Percentiles rank a stretch among this genome's conserved stretches.
Evolutionary conservation across 2,329 filamentous ascomycete species (phyloP).

Genomic region (Fusarium sp.): DNA sequence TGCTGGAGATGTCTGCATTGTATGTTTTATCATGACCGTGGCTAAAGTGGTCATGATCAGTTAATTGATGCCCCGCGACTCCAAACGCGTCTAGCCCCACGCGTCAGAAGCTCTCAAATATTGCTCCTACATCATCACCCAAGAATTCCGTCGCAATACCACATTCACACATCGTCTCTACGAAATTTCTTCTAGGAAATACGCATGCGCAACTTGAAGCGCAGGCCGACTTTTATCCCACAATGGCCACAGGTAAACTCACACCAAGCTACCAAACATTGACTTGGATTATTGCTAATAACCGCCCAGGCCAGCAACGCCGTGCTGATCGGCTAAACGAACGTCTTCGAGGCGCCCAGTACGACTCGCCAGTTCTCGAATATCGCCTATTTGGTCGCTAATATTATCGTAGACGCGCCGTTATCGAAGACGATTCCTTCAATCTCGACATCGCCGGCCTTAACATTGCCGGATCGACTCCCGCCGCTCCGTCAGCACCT

Average conservation of each 20-base stretch:
- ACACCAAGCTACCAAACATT: background rate
- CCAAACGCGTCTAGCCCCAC: slow-evolving; percentile 41
- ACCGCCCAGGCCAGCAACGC: slow-evolving; percentile 52
- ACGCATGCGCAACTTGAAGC: slow-evolving; percentile 16
- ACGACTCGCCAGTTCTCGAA: slow-evolving; percentile 39
- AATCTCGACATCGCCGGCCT: slow-evolving; percentile 59
- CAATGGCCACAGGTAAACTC: slow-evolving; percentile 50
- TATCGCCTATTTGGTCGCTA: background rate
- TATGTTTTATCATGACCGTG: background rate
- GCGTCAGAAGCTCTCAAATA: slow-evolving; percentile 37
- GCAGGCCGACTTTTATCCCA: slow-evolving; percentile 5
- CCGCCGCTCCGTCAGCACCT: slow-evolving; percentile 31
- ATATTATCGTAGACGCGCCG: slow-evolving; percentile 54
- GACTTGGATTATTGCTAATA: slow-evolving; percentile 12
- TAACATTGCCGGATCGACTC: slow-evolving; percentile 40
- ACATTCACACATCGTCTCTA: background rate
- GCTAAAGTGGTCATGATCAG: background rate
- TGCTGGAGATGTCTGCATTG: background rate
- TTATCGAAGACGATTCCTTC: slow-evolving; percentile 68
- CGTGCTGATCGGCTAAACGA: slow-evolving; percentile 69
- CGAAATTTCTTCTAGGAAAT: background rate
- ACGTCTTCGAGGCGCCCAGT: slow-evolving; percentile 71
- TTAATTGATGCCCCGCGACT: slow-evolving; percentile 38
- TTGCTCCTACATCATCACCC: slow-evolving; percentile 36
- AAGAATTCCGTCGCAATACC: slow-evolving; percentile 7